Conservation (phyloP, 305 asterid species). For the Fraxinus nigra region DNA sequence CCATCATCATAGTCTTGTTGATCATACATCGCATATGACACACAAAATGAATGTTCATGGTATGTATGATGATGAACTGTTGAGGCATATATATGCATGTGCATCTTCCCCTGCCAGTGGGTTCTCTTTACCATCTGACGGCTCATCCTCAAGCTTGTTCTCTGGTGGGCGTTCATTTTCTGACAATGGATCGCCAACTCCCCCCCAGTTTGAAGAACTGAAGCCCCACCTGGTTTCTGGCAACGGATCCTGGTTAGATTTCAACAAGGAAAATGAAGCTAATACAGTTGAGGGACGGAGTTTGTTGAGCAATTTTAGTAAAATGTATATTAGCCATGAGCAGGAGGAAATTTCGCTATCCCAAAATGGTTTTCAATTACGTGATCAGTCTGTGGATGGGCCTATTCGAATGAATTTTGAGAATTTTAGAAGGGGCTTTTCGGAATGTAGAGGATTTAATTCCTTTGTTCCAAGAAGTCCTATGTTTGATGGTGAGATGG, state of each 20-base stretch:
- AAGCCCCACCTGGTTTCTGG: slow-evolving; percentile 33
- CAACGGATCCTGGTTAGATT: slow-evolving; percentile 36
- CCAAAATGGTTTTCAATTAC: slow-evolving; percentile 31
- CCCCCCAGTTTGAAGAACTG: slow-evolving; percentile 48
- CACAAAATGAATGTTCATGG: slow-evolving; percentile 30
- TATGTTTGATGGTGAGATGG: slow-evolving; percentile 27
- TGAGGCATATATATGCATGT: slow-evolving; percentile 38
- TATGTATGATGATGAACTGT: slow-evolving; percentile 40
- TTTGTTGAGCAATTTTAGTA: slow-evolving; percentile 44
- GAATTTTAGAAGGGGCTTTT: slow-evolving; percentile 28
- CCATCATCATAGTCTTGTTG: slow-evolving; percentile 38
- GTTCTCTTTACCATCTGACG: slow-evolving; percentile 50
- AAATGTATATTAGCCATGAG: slow-evolving; percentile 47
- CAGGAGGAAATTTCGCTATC: slow-evolving; percentile 28
- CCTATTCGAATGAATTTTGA: slow-evolving; percentile 26
- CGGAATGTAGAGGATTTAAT: slow-evolving; percentile 34
- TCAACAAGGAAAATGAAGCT: slow-evolving; percentile 24
- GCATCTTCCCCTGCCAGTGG: slow-evolving; percentile 64
- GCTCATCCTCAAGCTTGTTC: slow-evolving; percentile 66
- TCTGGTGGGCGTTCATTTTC: slow-evolving; percentile 49
- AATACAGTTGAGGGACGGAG: slow-evolving; percentile 36
- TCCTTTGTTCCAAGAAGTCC: slow-evolving; percentile 34
- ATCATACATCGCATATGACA: slow-evolving; percentile 38
- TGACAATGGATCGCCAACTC: slow-evolving; percentile 51
- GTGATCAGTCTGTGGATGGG: slow-evolving; percentile 30